Conservation (phyloP, 1,284 basidiomycete species). For the Quambalaria eucalypti region DNA sequence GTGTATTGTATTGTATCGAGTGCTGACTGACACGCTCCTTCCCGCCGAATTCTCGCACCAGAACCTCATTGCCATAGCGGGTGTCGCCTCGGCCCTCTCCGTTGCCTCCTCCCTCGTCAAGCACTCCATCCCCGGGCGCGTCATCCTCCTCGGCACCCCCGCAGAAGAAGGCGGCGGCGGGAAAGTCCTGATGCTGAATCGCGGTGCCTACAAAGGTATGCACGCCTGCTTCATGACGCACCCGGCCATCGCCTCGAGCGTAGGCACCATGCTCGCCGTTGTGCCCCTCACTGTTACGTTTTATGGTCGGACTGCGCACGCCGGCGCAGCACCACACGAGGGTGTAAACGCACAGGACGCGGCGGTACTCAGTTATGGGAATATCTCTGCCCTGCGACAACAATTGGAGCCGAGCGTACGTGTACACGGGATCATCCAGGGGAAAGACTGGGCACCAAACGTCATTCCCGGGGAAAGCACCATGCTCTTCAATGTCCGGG, state of each 20-base stretch:
- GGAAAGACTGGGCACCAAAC: slow-evolving; percentile 30
- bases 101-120: slow-evolving; percentile 59
- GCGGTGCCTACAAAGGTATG: slow-evolving; percentile 66
- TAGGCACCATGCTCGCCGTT: slow-evolving; percentile 54
- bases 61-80: slow-evolving; percentile 72
- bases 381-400: slow-evolving; percentile 65
- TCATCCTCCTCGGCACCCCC: slow-evolving; percentile 75
- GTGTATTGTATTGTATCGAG: no score
- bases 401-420: slow-evolving; percentile 58
- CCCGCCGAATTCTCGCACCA: slow-evolving; percentile 48
- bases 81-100: slow-evolving; percentile 66
- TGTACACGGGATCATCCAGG: slow-evolving; percentile 49
- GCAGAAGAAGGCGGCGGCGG: slow-evolving; percentile 74
- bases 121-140: slow-evolving; percentile 60
- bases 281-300: slow-evolving; percentile 22
- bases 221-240: slow-evolving; percentile 65
- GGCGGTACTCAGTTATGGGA: slow-evolving; percentile 67
- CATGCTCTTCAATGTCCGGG: slow-evolving; percentile 62
- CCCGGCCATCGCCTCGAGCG: slow-evolving; percentile 47
- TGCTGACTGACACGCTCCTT: neutral
- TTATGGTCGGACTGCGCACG: slow-evolving; percentile 34
- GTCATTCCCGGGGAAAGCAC: slow-evolving; percentile 71
- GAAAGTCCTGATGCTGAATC: slow-evolving; percentile 63
- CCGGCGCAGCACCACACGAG: slow-evolving; percentile 60
- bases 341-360: slow-evolving; percentile 76